Base-by-base conservation (phyloP, 441 rosid species). In the Iberis amara region DNA sequence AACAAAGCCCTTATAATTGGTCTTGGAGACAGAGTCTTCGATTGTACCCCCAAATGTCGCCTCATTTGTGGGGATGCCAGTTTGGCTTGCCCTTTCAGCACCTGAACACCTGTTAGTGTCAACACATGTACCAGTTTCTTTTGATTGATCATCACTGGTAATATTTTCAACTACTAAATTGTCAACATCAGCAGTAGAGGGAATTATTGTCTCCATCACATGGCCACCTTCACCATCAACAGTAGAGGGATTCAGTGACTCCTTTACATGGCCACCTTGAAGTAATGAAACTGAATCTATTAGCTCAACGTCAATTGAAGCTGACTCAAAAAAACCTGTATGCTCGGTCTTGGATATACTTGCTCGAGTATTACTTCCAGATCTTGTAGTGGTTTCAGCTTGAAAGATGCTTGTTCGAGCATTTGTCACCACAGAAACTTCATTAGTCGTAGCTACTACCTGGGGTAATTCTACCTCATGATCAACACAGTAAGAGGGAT, bases 381-480 rank as follows among this genome's bases (percentile, higher is more conserved):
- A 47, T 47, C 57, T 59, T 59, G 33, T 28, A 39, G 9, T 36
- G 44, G 12, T 39, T 66, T 46, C 70, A 47, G 57, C 47, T 37
- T 59, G 57, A 21, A 36, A 54, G 52, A 52, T 36, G 46, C 43
- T 48, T 15, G 48, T 30, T 36, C 21, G 52, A 47, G 52, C 38
- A 40, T 47, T 47, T 59, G 37, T 21, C 47, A 15, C 35, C 57
- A 42, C n/a, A 54, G 42, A 48, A 42, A 36, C 42, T 28, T 59
- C 71, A 60, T 53, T 47, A 27, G 11, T 37, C 47, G 27, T 6
- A 53, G 38, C 15, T 55, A 37, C 48, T 41, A 8, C 61, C 5
- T 36, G 52, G 2, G 53, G 48, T 40, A 56, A 50, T 42, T 66
- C 66, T 42, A 55, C 57, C 60, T 48, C 66, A 30, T 60, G 32